Conservation (phyloP, 1,284 basidiomycete genomes). For the Ustilago xerochloae region DNA sequence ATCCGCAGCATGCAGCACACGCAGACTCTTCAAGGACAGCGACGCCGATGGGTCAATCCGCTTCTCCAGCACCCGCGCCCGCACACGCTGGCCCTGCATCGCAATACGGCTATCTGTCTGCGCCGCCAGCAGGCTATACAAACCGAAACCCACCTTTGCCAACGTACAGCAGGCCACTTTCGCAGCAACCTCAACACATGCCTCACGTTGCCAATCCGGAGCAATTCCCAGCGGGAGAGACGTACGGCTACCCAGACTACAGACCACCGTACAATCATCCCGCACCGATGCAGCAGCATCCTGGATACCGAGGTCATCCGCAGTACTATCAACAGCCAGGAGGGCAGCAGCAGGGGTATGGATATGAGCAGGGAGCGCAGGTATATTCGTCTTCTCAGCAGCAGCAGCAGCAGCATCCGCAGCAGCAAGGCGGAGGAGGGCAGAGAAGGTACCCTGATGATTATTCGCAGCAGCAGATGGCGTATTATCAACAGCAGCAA, state of each 20-base stretch:
- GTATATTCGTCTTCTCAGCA: no score
- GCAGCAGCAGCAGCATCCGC: slow-evolving; percentile 7
- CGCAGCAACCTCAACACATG: slow-evolving; percentile 22
- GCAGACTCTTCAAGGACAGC: neutral
- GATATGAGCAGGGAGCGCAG: no score
- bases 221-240: neutral
- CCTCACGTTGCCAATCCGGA: no score
- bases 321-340: neutral
- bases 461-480: neutral
- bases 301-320: slow-evolving; percentile 3
- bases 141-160: slow-evolving; percentile 29
- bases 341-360: slow-evolving; percentile 9
- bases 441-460: neutral
- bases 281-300: slow-evolving; percentile 14
- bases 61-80: neutral
- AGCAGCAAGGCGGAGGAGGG: neutral
- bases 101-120: slow-evolving; percentile 29
- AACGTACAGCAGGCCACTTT: slow-evolving; percentile 21
- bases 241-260: slow-evolving; percentile 23
- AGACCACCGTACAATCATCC: slow-evolving; percentile 25
- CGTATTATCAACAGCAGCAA: slow-evolving; percentile 8
- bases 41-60: no score
- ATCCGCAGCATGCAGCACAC: neutral
- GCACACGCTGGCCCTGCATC: neutral
- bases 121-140: slow-evolving; percentile 12